Base-by-base conservation (phyloP, 1,284 basidiomycete genomes). In the Melampsora larici-populina region DNA sequence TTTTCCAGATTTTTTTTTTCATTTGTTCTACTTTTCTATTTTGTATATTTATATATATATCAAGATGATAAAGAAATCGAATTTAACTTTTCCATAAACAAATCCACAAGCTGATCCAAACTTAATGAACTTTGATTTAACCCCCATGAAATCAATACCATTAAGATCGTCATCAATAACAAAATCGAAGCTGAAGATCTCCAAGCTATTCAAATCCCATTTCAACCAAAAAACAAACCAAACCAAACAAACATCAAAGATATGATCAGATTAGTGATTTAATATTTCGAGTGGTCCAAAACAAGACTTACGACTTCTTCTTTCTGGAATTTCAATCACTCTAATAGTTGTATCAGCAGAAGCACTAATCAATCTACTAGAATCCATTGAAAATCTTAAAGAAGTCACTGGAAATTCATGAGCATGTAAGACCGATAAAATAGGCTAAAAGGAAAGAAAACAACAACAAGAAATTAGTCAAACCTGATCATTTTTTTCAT, bases 391-490 rank as follows among this genome's bases (percentile, higher is more conserved):
- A 86, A 99, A 98, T 78, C 88, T 88, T 76, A 99, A 85, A 0
- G 91, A 90, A 0, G 96, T 99, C 1, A 93, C 89, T 2, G 97
- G 93, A 84, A 99, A 96, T 80, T 94, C 93, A 84, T 99, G 97
- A 0, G 95, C 92, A 83, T 93, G 92, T 67, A 97, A 86, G 79
- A 99, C 95, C 46, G 90, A 90, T 46, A 93, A 85, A 11, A 95
- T 84, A 0, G 94, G 93, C 93, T 97, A 80, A 8, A 64, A 7
- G 17, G 8, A 62, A 24, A 1, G 6, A 40, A 31, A 58, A 13
- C 13, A 62, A 62, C 62, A 46, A 43, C 67, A 64, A 36, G 24
- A 21, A 48, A 70, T n/a, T 6, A 60, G 26, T 51, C 21, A 24
- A 31, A 68, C 7, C 1, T n/a, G n/a, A n/a, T n/a, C n/a, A n/a